Evolutionary conservation across 495 filamentous ascomycete species (phyloP).

Genomic region (Annulohypoxylon moriforme): DNA sequence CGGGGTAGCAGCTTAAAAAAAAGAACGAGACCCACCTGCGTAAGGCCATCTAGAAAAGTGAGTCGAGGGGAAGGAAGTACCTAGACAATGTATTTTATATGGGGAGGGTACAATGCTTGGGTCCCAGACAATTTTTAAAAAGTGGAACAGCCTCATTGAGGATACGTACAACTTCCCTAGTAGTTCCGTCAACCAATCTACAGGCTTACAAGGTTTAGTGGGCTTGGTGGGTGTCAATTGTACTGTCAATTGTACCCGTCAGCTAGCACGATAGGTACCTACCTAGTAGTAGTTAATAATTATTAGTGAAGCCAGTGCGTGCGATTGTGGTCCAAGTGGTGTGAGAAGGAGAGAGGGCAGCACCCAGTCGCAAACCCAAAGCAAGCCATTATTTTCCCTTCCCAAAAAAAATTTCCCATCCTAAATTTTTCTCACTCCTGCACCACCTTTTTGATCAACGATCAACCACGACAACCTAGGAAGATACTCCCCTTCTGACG

Average conservation of each 20-base stretch:
- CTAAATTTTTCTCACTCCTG: conserved; percentile 48
- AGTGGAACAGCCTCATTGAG: background rate
- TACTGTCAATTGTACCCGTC: background rate
- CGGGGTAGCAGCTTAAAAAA: background rate
- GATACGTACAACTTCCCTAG: background rate
- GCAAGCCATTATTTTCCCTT: conserved; percentile 40
- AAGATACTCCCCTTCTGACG: conserved; percentile 44
- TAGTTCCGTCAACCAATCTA: conserved; percentile 3
- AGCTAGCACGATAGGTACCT: conserved; percentile 19
- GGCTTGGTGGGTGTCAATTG: too few species aligned
- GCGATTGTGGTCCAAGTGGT: conserved; percentile 13
- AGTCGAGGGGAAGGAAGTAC: conserved; percentile 25
- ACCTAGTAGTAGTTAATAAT: conserved; percentile 8
- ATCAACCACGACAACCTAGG: conserved; percentile 55
- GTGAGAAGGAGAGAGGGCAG: background rate
- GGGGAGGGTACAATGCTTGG: conserved; percentile 4
- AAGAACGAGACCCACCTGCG: background rate
- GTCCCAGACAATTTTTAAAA: conserved; percentile 7
- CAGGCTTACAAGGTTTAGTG: conserved; percentile 11
- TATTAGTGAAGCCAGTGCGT: conserved; percentile 12
- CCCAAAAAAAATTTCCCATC: conserved; percentile 54
- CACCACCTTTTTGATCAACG: conserved; percentile 46
- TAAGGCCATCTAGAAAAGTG: background rate
- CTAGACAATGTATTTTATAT: conserved; percentile 4
- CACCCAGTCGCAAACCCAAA: conserved; percentile 41